These are phyloP conservation scores for Plasmodium relictum DNA, from an alignment of 169 alveolate species.

Conservation along the genomic window DNA sequence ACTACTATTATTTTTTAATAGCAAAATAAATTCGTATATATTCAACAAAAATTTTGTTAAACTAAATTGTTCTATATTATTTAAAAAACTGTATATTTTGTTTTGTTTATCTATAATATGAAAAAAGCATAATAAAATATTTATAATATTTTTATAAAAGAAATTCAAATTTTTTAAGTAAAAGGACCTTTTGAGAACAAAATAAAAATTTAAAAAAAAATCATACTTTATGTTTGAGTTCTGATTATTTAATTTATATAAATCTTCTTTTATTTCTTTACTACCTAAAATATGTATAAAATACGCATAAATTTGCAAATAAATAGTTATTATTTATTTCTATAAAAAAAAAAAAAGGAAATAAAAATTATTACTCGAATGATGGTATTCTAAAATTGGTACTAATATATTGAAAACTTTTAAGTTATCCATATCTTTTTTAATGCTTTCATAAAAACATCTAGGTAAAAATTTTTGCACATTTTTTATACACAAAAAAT, in stretches of 20 bases:
- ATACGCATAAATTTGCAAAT: background rate
- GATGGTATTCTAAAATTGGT: background rate
- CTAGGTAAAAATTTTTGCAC: constrained; percentile 21
- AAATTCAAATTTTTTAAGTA: constrained; percentile 38
- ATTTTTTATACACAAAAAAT: constrained; percentile 17
- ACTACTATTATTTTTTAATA: constrained; percentile 42
- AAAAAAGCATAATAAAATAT: constrained; percentile 32
- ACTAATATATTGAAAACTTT: constrained; percentile 1
- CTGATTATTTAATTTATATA: constrained; percentile 4
- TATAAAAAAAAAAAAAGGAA: background rate
- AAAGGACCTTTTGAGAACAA: constrained; percentile 30
- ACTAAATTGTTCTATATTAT: constrained; percentile 15
- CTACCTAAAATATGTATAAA: background rate
- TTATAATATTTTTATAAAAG: constrained; percentile 39
- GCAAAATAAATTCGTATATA: constrained; percentile 25
- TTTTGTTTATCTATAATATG: constrained; percentile 33
- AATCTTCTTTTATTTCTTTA: constrained; percentile 14
- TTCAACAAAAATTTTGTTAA: constrained; percentile 19
- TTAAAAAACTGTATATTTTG: constrained; percentile 30
- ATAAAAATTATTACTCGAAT: constrained; percentile 2
- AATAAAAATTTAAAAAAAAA: constrained; percentile 8
- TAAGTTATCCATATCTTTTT: constrained; percentile 17
- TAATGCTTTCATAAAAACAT: constrained; percentile 21
- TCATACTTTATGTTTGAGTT: background rate
- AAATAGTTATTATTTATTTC: background rate